Percentiles rank a stretch among this genome's conserved stretches.
These are phyloP conservation scores for Prunus davidiana DNA, from an alignment of 306 rosid species.

Conservation along the genomic window DNA sequence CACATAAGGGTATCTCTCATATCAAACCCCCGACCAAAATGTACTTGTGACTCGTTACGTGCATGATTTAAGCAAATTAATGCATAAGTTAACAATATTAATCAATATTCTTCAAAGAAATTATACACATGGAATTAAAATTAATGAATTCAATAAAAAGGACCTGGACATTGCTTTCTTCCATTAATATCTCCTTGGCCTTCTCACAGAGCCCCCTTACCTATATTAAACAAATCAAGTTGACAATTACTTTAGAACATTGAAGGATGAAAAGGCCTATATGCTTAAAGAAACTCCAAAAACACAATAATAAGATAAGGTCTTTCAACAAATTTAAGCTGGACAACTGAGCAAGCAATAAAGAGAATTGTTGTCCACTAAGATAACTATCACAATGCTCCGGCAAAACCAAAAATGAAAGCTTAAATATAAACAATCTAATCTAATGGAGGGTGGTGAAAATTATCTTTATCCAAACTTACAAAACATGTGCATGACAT, in stretches of 20 bases:
- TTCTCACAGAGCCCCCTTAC: slow-evolving; percentile 81
- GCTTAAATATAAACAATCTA: neutral
- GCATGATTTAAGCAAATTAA: too few relatives aligned
- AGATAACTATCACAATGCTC: neutral
- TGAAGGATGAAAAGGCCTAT: neutral
- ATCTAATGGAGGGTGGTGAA: neutral
- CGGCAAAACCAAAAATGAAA: neutral
- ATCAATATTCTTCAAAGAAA: neutral
- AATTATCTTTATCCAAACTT: neutral
- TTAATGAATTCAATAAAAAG: neutral
- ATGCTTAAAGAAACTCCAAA: neutral
- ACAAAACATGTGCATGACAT: neutral
- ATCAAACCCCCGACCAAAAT: neutral
- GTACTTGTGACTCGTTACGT: neutral
- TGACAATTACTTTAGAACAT: slow-evolving; percentile 11
- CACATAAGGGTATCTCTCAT: neutral
- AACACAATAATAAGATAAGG: neutral
- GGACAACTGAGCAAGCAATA: neutral
- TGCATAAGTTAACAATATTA: neutral
- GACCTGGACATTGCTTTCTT: slow-evolving; percentile 98
- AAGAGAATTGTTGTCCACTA: neutral
- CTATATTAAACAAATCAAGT: slow-evolving; percentile 31
- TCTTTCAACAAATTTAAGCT: neutral
- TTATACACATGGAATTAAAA: neutral
- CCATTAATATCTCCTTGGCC: slow-evolving; percentile 95